Evolutionary conservation across 805 yeast species (phyloP), one percentile per base, ranked within the genome.

Genomic region (Hyphopichia homilentoma): DNA sequence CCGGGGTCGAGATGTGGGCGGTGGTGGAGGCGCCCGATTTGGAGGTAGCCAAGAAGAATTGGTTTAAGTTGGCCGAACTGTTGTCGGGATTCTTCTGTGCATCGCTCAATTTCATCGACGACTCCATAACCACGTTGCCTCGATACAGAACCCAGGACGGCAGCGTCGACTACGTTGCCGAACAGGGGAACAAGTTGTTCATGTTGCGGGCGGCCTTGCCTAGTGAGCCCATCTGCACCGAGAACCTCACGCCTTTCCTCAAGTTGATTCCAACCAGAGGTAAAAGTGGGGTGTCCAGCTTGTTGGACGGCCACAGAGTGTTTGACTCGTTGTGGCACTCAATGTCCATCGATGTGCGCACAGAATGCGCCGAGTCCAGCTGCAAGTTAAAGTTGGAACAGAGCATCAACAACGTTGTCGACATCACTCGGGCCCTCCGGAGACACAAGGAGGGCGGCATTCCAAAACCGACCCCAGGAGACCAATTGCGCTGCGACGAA

Each of bases 1-100:
- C 90, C 3, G 98, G 98, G 29, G 95, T 90, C 11, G 98, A 93
- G 57, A 49, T 93, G 7, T 88, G 95, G 88, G 89, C 97, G 0
- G 68, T 78, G 24, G 72, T 93, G 17, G 90, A 81, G 47, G 89
- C 90, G 0, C 59, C 52, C 1, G 45, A 65, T 16, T 61, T 73
- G 28, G 66, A 61, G 1, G 73, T 64, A 4, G 93, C 90, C 2
- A 69, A 73, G 41, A 44, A 55, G 5, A 65, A 74, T 27, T 93
- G 98, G 98, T 68, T 61, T 38, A 64, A 68, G 33, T 65, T 93
- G 27, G 79, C 84, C 5, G 82, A 85, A 46, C 73, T 83, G 1
- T 63, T 93, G 30, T 83, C 96, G 2, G 98, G 97, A 1, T 71
- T 87, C 47, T 93, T 93, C 56, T 93, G 98, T 61, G 97, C 97